phyloP scores from a whole-genome alignment of 2,329 filamentous ascomycete genomes.

The Fusarium lateritium region DNA sequence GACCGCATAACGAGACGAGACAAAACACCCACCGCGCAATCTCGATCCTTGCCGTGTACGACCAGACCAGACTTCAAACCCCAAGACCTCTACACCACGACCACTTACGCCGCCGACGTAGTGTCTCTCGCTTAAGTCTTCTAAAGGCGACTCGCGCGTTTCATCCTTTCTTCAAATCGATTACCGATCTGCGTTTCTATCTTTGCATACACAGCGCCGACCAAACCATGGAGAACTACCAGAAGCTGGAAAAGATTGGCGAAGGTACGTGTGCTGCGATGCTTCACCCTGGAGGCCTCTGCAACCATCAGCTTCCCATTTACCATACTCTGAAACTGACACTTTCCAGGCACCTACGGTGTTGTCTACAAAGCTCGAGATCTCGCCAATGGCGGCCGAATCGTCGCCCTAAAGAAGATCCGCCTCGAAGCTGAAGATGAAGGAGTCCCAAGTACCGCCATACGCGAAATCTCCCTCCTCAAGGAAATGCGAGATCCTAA shows the following conservation, averaged over 20 bases:
- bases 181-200: slow-evolving; percentile 17
- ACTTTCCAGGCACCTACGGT: slow-evolving; percentile 83
- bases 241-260: slow-evolving; percentile 96
- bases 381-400: slow-evolving; percentile 83
- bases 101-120: slow-evolving; percentile 35
- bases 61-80: slow-evolving; percentile 12
- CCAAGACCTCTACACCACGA: slow-evolving; percentile 5
- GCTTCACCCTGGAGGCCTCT: slow-evolving; percentile 1
- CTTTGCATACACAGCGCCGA: slow-evolving; percentile 29
- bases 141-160: slow-evolving; percentile 22
- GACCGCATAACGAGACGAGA: slow-evolving; percentile 23
- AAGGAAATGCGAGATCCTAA: slow-evolving; percentile 96
- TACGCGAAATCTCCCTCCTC: slow-evolving; percentile 92
- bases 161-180: slow-evolving; percentile 23
- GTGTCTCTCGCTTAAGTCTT: slow-evolving; percentile 34
- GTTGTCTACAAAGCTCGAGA: slow-evolving; percentile 96
- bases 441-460: slow-evolving; percentile 91
- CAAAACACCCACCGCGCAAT: slow-evolving; percentile 16
- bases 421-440: slow-evolving; percentile 95
- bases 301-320: slow-evolving; percentile 8
- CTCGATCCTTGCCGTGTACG: slow-evolving; percentile 22
- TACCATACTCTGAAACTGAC: slow-evolving; percentile 5
- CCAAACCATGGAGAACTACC: slow-evolving; percentile 91
- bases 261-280: slow-evolving; percentile 75
- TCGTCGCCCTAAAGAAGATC: slow-evolving; percentile 96